A percentile compares a stretch with the other conserved stretches of the same genome.
Evolutionary conservation across 1,284 basidiomycete species (phyloP).

Genomic region (Tylopilus sp.): DNA sequence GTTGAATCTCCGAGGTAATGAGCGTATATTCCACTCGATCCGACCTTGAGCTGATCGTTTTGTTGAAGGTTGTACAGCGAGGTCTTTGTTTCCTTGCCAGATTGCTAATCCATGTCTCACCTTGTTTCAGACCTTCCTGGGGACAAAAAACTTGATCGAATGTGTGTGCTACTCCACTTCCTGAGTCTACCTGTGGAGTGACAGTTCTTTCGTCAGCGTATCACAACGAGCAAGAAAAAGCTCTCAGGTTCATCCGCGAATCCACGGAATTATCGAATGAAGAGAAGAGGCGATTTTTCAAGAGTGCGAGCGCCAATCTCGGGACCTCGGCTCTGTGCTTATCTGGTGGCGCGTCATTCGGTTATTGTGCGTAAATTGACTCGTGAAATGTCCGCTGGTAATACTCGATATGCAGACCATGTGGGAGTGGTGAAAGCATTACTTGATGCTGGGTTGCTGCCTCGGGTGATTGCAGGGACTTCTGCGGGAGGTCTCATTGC

Average conservation of each 20-base stretch:
- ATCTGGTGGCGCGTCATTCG: constrained; percentile 92
- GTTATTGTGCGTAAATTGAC: constrained; percentile 64
- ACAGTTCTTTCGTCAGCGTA: constrained; percentile 51
- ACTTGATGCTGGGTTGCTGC: constrained; percentile 82
- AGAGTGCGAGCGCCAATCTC: constrained; percentile 83
- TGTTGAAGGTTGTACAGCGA: constrained; percentile 77
- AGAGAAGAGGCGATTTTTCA: constrained; percentile 93
- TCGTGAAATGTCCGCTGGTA: background rate
- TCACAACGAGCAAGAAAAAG: constrained; percentile 72
- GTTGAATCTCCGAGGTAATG: constrained; percentile 76
- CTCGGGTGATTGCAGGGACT: constrained; percentile 88
- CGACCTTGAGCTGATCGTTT: constrained; percentile 3
- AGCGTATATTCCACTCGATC: constrained; percentile 1
- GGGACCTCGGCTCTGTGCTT: constrained; percentile 91
- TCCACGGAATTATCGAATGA: constrained; percentile 73
- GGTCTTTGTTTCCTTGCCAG: constrained; percentile 41
- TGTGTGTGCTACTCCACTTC: constrained; percentile 38
- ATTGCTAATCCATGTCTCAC: constrained; percentile 3
- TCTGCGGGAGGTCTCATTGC: constrained; percentile 91
- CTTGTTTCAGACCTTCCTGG: constrained; percentile 70
- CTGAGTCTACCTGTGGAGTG: background rate
- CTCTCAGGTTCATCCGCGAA: constrained; percentile 72
- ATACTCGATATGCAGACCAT: constrained; percentile 56
- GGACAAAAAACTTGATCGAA: constrained; percentile 86
- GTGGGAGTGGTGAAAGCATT: constrained; percentile 92